Conservation (phyloP, 1,139 yeast genomes). For the Lodderomyces margitis region DNA sequence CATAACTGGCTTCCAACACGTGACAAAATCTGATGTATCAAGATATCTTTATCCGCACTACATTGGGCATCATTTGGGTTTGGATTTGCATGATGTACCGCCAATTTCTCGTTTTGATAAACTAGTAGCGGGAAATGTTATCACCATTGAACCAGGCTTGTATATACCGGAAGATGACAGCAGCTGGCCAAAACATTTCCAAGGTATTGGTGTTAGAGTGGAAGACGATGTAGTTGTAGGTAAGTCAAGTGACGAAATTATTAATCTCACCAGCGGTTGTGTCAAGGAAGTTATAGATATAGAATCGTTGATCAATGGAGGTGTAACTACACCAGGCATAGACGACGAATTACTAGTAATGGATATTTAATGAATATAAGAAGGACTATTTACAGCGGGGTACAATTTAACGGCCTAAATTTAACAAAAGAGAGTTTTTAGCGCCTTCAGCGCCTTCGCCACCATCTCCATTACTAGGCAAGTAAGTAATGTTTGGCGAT, state of each 20-base stretch:
- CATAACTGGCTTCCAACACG: slow-evolving; percentile 57
- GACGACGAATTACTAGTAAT: slow-evolving; percentile 48
- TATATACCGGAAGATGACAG: slow-evolving; percentile 69
- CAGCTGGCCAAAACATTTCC: slow-evolving; percentile 74
- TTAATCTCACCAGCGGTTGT: slow-evolving; percentile 71
- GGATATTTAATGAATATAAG: slow-evolving; percentile 24
- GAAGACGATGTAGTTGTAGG: slow-evolving; percentile 92
- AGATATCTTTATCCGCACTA: slow-evolving; percentile 81
- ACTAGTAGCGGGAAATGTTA: slow-evolving; percentile 63
- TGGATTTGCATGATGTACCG: slow-evolving; percentile 89
- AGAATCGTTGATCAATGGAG: slow-evolving; percentile 59
- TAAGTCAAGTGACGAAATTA: slow-evolving; percentile 49
- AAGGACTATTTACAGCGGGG: neutral
- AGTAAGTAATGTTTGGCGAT: slow-evolving; percentile 86
- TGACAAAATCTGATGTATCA: slow-evolving; percentile 52
- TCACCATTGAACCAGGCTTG: slow-evolving; percentile 93
- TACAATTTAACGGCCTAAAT: slow-evolving; percentile 33
- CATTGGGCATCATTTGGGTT: slow-evolving; percentile 91
- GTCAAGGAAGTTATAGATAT: slow-evolving; percentile 81
- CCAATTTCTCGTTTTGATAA: slow-evolving; percentile 51
- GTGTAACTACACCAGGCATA: slow-evolving; percentile 48
- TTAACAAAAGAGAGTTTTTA: slow-evolving; percentile 40
- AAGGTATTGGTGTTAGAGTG: slow-evolving; percentile 89
- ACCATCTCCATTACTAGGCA: slow-evolving; percentile 57
- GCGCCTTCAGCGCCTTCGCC: slow-evolving; percentile 27